Conservation (phyloP, 2,329 filamentous ascomycete species). For the Calonectria ilicicola region DNA sequence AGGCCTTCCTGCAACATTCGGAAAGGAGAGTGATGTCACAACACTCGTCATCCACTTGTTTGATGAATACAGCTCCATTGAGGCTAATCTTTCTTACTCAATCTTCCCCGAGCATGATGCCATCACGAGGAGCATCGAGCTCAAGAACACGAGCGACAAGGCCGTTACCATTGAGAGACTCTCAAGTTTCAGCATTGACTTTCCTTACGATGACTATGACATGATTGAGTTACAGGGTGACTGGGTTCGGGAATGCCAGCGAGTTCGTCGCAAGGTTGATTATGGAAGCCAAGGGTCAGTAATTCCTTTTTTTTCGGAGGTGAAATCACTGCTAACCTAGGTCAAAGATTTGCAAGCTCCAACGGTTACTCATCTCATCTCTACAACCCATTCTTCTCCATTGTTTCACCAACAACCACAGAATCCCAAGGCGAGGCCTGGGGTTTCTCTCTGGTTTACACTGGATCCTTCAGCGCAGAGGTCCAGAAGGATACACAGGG, state of each 20-base stretch:
- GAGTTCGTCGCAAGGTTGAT: constrained; percentile 65
- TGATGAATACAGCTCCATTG: constrained; percentile 69
- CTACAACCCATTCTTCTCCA: constrained; percentile 73
- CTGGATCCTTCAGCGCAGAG: constrained; percentile 71
- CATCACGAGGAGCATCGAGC: constrained; percentile 69
- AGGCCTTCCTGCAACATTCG: constrained; percentile 71
- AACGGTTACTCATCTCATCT: constrained; percentile 73
- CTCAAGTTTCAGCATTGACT: constrained; percentile 71
- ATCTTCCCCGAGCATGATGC: constrained; percentile 73
- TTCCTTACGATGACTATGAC: constrained; percentile 70
- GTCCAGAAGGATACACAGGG: constrained; percentile 73
- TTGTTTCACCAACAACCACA: constrained; percentile 68
- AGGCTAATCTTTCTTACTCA: constrained; percentile 71
- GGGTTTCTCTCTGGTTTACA: constrained; percentile 75
- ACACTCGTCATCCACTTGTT: constrained; percentile 69
- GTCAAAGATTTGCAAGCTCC: constrained; percentile 67
- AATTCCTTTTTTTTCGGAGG: rapidly evolving
- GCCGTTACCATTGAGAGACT: constrained; percentile 67
- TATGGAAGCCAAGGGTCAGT: constrained; percentile 67
- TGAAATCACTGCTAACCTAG: background rate
- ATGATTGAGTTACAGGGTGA: constrained; percentile 73
- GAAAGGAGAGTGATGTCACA: constrained; percentile 65
- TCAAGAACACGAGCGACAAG: constrained; percentile 68
- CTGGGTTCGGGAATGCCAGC: constrained; percentile 70
- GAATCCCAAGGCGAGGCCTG: constrained; percentile 72